Conservation (phyloP, 352 stramenopile species). For the Pythium monospermum region DNA sequence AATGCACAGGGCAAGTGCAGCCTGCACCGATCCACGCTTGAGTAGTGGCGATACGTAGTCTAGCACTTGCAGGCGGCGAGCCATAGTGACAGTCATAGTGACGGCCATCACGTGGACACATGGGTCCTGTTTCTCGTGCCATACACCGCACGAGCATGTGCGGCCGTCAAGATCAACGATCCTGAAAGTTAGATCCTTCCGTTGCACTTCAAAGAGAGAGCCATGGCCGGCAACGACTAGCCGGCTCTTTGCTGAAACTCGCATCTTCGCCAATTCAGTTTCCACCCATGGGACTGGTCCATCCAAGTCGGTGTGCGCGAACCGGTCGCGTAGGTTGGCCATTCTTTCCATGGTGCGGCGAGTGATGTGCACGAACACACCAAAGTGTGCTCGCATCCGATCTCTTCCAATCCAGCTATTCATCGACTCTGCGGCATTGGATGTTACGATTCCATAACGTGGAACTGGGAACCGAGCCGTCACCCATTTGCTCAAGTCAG, state of each 20-base stretch:
- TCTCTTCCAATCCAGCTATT: slow-evolving; percentile 11
- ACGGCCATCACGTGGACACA: slow-evolving; percentile 1
- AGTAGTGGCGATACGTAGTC: background rate
- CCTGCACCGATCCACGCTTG: background rate
- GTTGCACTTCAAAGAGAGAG: slow-evolving; percentile 1
- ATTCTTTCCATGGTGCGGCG: slow-evolving; percentile 2
- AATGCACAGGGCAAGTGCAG: slow-evolving; percentile 1
- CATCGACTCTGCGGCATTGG: slow-evolving; percentile 6
- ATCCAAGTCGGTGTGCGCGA: background rate
- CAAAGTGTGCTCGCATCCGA: background rate
- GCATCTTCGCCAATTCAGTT: background rate
- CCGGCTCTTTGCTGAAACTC: background rate
- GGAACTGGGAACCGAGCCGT: background rate
- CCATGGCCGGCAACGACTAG: background rate
- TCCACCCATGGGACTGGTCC: background rate
- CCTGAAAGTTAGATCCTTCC: background rate
- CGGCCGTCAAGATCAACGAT: background rate
- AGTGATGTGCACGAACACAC: background rate
- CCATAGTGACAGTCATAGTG: background rate
- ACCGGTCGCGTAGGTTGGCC: background rate
- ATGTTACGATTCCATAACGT: slow-evolving; percentile 9
- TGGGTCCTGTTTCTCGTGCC: slow-evolving; percentile 4
- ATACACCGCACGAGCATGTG: background rate
- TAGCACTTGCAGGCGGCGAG: background rate
- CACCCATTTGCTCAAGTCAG: background rate